Conservation (phyloP, 2,329 filamentous ascomycete genomes). For the Monosporascus sp. region DNA sequence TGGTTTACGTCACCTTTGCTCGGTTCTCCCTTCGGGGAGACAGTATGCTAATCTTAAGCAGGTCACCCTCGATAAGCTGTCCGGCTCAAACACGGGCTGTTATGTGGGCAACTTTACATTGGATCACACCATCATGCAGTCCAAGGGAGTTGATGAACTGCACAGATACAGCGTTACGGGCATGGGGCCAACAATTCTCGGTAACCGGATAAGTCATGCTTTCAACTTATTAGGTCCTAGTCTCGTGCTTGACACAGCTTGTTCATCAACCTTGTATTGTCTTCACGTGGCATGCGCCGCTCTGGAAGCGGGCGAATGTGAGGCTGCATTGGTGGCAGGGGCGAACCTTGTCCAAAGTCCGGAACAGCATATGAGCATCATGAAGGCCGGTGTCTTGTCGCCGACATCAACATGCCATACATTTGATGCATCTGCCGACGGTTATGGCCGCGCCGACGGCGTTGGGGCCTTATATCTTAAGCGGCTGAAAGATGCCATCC, state of each 20-base stretch:
- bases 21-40: no score
- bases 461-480: constrained; percentile 7
- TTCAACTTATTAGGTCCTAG: no score
- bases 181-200: no score
- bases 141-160: no score
- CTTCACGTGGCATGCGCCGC: constrained; percentile 19
- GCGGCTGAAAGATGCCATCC: constrained; percentile 11
- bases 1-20: no score
- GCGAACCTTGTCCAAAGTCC: constrained; percentile 24
- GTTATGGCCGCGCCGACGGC: constrained; percentile 11
- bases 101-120: no score
- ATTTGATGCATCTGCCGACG: constrained; percentile 19
- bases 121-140: no score
- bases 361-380: constrained; percentile 16
- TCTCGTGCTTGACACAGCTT: constrained; percentile 21
- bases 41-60: no score
- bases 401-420: constrained; percentile 17
- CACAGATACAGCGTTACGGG: no score
- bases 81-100: no score
- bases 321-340: constrained; percentile 24
- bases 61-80: no score
- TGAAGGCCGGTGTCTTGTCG: constrained; percentile 23
- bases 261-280: constrained; percentile 25
- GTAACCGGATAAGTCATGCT: no score
- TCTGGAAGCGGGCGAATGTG: constrained; percentile 16